Evolutionary conservation across 441 rosid species (phyloP), one percentile per base, ranked within the genome.

Genomic region (Gossypium gossypioides): DNA sequence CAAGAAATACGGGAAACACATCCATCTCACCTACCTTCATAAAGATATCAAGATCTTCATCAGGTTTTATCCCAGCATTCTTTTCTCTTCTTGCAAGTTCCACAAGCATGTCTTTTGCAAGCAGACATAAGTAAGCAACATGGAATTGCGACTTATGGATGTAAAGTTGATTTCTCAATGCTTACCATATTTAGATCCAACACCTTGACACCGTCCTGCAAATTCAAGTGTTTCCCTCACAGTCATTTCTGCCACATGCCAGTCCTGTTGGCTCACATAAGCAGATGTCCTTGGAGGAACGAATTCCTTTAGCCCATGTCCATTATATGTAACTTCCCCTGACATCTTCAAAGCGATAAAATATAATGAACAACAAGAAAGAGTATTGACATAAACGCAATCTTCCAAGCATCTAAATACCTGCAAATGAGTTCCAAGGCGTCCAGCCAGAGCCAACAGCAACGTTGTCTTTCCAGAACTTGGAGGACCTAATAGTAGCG

Each of bases 11-110:
- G 24, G 69, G 56, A 12, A 46, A 66, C 6, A 46, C 52, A 46
- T 46, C 21, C 70, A 22, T 66, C 29, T 12, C 32, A 15, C 69
- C n/a, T 79, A 92, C 99, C 99, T 95, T 95, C 96, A 95, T 91
- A 81, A 95, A 95, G 79, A 95, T 89, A 76, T 95, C 99, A 74
- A 95, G 99, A 83, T 95, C 99, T 82, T 89, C 99, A 82, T 95
- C 96, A 67, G 99, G 98, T 78, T 89, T 89, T 72, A 95, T 92
- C 71, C 95, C 97, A 32, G 94, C 89, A 56, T 84, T 73, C 86
- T 95, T 95, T 76, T 95, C 99, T 72, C 98, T 91, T 80, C 99
- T 86, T 72, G 97, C 87, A 76, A 95, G 91, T 80, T 95, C 99
- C 83, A 81, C 25, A 48, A 95, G 88, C 99, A 95, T 95, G 84